Base-by-base conservation (phyloP, 2,329 filamentous ascomycete genomes). In the Neonectria coccinea region DNA sequence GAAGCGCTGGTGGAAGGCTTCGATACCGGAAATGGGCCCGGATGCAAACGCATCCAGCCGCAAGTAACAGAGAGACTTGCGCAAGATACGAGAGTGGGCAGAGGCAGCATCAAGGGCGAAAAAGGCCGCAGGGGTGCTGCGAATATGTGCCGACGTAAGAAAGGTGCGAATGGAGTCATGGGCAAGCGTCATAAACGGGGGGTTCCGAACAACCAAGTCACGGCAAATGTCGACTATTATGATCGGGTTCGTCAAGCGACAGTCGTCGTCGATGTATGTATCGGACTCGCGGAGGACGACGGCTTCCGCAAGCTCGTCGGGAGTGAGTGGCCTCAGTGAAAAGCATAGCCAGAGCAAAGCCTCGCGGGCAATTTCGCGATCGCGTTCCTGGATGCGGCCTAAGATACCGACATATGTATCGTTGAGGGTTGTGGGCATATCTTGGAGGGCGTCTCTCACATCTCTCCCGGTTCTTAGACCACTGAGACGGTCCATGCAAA, bases 301-400 rank as follows among this genome's bases (percentile, higher is more conserved):
- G 3, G 73, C 73, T 52, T 76, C 74, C 12, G 69, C 70, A 10
- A 76, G 68, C 53, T 75, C 73, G 1, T 44, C 20, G 2, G 74
- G 65, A 2, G 57, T 59, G 2, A 76, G 65, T 5, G 73, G 73
- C 7, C 72, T 67, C 3, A 72, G 64, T 2, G 72, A 71, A 47
- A 72, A 76, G 57, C 69, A 71, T 3, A 76, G 68, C 67, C 73
- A 75, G 4, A 71, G 63, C 2, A 77, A 65, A 7, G 70, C 70
- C 45, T 75, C 69, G 22, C 70, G 69, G 11, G 67, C 72, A 16
- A 75, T 68, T 7, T 36, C 45, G n/a, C 65, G 62, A 56, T 73
- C 72, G 63, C 70, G 62, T 6, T 66, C 25, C 4, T 59, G 65
- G n/a, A 76, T 71, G 9, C 68, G 68, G 11, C 59, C 47, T 18